Conservation (phyloP, 352 stramenopile species). For the Phytophthora brassicae region DNA sequence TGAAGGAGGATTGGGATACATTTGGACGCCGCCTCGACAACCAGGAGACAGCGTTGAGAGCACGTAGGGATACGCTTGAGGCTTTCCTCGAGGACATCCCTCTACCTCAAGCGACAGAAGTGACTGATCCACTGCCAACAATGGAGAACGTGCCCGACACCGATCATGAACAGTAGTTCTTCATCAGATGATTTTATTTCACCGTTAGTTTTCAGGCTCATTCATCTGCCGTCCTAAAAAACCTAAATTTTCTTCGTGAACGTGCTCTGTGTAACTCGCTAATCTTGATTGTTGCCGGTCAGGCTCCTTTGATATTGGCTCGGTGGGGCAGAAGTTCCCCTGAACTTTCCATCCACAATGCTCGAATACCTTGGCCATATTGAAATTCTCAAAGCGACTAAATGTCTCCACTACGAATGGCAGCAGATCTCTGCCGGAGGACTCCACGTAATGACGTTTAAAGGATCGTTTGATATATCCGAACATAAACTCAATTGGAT, state of each 20-base stretch:
- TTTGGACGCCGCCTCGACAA: no score
- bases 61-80: no score
- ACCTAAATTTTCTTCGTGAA: not conserved
- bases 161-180: no score
- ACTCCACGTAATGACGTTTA: conserved; percentile 2
- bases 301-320: not conserved
- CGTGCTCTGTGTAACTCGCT: not conserved
- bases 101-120: no score
- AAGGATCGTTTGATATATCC: conserved; percentile 22
- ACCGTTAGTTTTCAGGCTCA: not conserved
- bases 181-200: not conserved
- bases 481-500: conserved; percentile 42
- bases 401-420: conserved; percentile 7
- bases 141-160: no score
- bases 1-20: no score
- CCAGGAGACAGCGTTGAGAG: no score
- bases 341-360: conserved; percentile 5
- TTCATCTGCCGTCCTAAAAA: not conserved
- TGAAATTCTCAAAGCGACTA: not conserved
- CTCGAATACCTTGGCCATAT: not conserved
- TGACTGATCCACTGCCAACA: no score
- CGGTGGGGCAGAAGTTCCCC: not conserved
- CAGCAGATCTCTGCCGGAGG: not conserved
- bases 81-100: no score
- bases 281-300: not conserved